Evolutionary conservation across 2,329 filamentous ascomycete species (phyloP).

Genomic region (Trichoderma semiorbis): DNA sequence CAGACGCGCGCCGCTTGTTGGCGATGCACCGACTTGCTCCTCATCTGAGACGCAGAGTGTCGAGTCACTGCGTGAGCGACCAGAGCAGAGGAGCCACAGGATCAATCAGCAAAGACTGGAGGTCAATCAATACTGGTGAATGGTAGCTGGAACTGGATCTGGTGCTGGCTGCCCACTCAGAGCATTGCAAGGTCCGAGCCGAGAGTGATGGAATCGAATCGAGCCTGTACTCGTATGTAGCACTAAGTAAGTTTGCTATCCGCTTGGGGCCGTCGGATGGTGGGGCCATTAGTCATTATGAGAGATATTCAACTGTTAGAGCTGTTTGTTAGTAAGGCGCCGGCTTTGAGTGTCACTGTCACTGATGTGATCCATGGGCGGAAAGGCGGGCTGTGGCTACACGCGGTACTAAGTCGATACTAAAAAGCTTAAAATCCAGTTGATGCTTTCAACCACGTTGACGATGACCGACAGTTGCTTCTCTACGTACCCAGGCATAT

Average conservation of each 20-base stretch:
- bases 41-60: background rate
- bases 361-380: background rate
- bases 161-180: background rate
- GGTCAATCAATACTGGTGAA: background rate
- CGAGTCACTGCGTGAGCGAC: background rate
- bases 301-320: background rate
- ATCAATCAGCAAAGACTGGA: background rate
- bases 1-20: constrained; percentile 18
- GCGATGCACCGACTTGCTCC: constrained; percentile 14
- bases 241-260: background rate
- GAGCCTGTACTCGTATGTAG: background rate
- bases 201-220: background rate
- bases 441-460: background rate
- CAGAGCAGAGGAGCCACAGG: background rate
- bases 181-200: background rate
- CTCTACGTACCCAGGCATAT: background rate
- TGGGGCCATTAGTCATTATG: background rate
- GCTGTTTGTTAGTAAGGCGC: background rate
- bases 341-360: background rate
- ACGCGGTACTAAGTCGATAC: background rate
- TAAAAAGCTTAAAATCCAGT: background rate
- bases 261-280: background rate
- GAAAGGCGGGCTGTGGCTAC: background rate
- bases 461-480: background rate
- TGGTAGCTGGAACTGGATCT: background rate